These are phyloP conservation scores for Phytophthora sp. DNA, from an alignment of 352 stramenopile species.

Conservation along the genomic window DNA sequence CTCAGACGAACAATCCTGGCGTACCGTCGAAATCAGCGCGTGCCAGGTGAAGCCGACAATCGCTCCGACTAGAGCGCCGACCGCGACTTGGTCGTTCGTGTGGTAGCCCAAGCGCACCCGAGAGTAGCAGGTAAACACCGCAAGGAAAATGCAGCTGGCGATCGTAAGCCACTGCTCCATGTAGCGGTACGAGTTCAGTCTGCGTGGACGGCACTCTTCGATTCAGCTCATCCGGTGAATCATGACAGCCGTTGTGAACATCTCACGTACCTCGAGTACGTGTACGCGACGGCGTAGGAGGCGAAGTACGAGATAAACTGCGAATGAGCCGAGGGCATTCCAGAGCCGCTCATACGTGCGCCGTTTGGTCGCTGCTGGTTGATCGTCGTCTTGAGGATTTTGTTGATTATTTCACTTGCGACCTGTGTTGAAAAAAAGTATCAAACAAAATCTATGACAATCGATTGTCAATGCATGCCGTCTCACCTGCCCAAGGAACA, in stretches of 20 bases:
- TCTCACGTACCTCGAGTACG: constrained; percentile 48
- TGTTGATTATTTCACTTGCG: constrained; percentile 73
- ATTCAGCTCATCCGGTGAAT: constrained; percentile 8
- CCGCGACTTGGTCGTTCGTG: constrained; percentile 67
- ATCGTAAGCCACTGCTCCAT: constrained; percentile 74
- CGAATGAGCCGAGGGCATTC: constrained; percentile 81
- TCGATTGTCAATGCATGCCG: background rate
- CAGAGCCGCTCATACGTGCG: constrained; percentile 58
- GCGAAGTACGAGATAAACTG: constrained; percentile 86
- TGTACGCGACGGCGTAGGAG: constrained; percentile 72
- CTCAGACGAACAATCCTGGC: constrained; percentile 1
- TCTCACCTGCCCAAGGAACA: constrained; percentile 72
- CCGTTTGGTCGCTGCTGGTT: constrained; percentile 69
- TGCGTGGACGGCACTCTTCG: constrained; percentile 20
- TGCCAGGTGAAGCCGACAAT: constrained; percentile 29
- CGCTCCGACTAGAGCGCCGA: constrained; percentile 54
- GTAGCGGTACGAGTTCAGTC: constrained; percentile 53
- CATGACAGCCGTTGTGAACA: constrained; percentile 4
- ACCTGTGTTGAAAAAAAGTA: too few relatives aligned
- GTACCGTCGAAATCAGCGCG: constrained; percentile 26
- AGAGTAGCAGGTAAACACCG: constrained; percentile 63
- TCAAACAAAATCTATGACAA: background rate
- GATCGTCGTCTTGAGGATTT: constrained; percentile 79
- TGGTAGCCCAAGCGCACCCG: constrained; percentile 80
- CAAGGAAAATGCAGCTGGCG: constrained; percentile 48